Evolutionary conservation across 306 rosid species (phyloP), one percentile per base, ranked within the genome.

Genomic region (Prinsepia uniflora): DNA sequence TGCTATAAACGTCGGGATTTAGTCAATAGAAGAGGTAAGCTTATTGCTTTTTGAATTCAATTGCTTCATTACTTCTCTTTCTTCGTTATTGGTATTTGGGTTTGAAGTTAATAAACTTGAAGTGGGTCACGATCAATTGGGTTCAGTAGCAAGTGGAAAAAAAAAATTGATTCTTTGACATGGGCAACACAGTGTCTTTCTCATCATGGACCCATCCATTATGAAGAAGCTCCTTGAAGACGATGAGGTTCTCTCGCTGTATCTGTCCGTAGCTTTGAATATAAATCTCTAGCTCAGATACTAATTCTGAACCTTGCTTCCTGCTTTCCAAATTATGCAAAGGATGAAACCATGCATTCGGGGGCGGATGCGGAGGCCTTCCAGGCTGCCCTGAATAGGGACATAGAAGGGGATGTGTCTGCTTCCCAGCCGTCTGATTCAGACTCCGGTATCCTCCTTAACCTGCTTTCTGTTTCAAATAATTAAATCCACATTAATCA

Each of bases 151-250:
- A 49, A 15, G 18, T 5, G 55, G 18, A 49, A 14, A 50, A n/a
- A n/a, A n/a, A 5, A 17, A 5, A 17, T 50, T 50, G 55, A 50
- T 50, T 50, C 55, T 17, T 17, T 15, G 55, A 50, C 4, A 6
- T 14, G 19, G 19, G 55, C 8, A 19, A 50, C 15, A 7, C 20
- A 2, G 20, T 57, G 36, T 59, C 9, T 14, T 7, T 58, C 52
- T 60, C 65, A 61, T 57, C 49, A 92, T 89, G 98, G 98, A 89
- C 76, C 96, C 92, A 7, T 89, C 95, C 24, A 87, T 92, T 66
- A 84, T 92, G 86, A 89, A 92, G 89, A 92, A 92, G 86, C 92
- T 92, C 68, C 86, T 92, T 56, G 98, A 92, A 70, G 98, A 89
- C 70, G 98, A 89, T 5, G 98, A 92, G 91, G 96, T 92, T 72